Evolutionary conservation across 345 rosid species (phyloP).

Genomic region (Hibiscus trionum): DNA sequence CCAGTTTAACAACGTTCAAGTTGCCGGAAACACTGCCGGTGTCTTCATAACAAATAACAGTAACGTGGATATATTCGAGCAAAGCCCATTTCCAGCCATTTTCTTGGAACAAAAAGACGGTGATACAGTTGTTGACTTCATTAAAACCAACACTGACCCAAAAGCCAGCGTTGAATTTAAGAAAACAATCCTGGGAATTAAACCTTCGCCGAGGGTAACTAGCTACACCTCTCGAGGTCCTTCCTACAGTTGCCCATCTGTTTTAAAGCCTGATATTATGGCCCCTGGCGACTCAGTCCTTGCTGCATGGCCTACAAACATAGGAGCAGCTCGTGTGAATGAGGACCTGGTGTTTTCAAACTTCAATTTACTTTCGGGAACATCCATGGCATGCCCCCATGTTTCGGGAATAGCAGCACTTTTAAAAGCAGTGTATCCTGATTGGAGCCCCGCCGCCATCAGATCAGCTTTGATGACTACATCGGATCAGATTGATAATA

Average conservation of each 20-base stretch:
- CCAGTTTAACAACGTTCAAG: neutral
- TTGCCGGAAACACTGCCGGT: neutral
- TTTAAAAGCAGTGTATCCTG: neutral
- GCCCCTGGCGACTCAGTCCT: neutral
- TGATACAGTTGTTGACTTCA: neutral
- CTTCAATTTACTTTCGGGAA: neutral
- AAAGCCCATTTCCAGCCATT: neutral
- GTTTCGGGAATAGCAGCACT: neutral
- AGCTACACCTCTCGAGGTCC: neutral
- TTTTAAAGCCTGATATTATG: neutral
- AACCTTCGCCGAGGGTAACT: neutral
- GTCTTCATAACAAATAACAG: neutral
- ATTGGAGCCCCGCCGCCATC: neutral
- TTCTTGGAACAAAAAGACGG: neutral
- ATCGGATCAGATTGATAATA: neutral
- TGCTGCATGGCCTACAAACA: neutral
- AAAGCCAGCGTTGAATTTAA: neutral
- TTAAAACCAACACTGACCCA: neutral
- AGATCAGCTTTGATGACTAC: neutral
- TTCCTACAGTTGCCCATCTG: neutral
- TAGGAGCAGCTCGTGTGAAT: neutral
- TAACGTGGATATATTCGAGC: neutral
- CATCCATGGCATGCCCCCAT: constrained; percentile 1
- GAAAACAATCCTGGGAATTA: neutral
- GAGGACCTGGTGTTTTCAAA: neutral